Conservation (phyloP, 2,329 filamentous ascomycete genomes). For the Trichophyton equinum region DNA sequence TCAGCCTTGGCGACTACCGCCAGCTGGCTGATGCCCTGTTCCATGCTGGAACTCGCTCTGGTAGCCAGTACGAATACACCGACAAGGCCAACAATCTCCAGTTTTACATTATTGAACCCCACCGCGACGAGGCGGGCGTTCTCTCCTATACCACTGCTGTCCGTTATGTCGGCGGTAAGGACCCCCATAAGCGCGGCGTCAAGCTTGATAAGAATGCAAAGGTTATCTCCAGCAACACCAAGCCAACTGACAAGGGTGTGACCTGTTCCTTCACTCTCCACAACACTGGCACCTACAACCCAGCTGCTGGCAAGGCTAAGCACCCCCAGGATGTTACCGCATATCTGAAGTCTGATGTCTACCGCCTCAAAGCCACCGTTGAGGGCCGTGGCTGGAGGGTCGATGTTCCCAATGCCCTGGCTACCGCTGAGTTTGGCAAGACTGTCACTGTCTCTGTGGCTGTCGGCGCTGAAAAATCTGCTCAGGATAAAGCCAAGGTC, state of each 20-base stretch:
- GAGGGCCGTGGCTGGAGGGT: constrained; percentile 13
- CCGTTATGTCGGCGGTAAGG: constrained; percentile 8
- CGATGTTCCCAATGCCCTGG: constrained; percentile 13
- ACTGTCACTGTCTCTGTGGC: constrained; percentile 11
- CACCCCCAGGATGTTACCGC: constrained; percentile 12
- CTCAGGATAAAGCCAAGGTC: constrained; percentile 3
- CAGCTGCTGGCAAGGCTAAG: constrained; percentile 1
- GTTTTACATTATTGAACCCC: constrained; percentile 13
- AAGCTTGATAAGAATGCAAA: constrained; percentile 2
- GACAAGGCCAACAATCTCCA: constrained; percentile 13
- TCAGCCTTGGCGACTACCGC: constrained; percentile 14
- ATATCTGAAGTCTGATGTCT: constrained; percentile 13
- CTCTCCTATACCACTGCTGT: constrained; percentile 14
- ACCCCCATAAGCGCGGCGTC: constrained; percentile 9
- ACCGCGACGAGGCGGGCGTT: constrained; percentile 11
- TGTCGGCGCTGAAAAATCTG: constrained; percentile 10
- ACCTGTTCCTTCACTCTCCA: constrained; percentile 12
- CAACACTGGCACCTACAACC: constrained; percentile 11
- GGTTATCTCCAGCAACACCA: neutral
- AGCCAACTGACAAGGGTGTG: constrained; percentile 10
- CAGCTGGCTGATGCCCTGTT: constrained; percentile 13
- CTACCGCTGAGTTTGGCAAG: constrained; percentile 10
- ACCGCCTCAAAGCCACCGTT: constrained; percentile 13
- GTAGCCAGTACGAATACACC: constrained; percentile 14
- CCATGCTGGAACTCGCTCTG: constrained; percentile 15